Base-by-base conservation (phyloP, 2,329 filamentous ascomycete genomes). In the Dactylellina leptospora region DNA sequence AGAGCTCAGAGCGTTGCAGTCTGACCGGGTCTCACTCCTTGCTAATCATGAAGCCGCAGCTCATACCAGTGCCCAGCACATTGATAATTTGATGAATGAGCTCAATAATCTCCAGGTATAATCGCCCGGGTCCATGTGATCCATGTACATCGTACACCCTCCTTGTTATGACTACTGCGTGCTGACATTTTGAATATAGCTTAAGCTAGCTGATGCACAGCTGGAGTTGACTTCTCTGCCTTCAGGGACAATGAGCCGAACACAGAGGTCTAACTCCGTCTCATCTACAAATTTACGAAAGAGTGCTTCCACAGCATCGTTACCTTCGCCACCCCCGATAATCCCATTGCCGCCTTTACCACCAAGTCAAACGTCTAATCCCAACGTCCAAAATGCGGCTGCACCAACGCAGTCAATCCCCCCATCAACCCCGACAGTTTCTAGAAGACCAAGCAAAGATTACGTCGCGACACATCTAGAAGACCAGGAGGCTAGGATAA, bases 271-370 rank as follows among this genome's bases (percentile, higher is more conserved):
- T 55, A 85, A 87, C 79, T 88, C 87, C 9, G 76, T 76, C 18
- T 88, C 86, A 5, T 77, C 76, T 18, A 76, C 90, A 11, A 90
- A 89, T 75, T 85, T 95, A 44, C 90, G 91, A 78, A 97, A 96
- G 84, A 95, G 90, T 77, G 84, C 87, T 22, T 95, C 92, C 0
- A 89, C 93, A 48, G 85, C 87, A 10, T 95, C 92, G 2, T 83
- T 97, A 9, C 95, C 95, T 1, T 97, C 95, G 0, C 95, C 95
- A 25, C 95, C 95, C 3, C 95, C 95, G 0, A 92, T 92, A 0
- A 96, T 97, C 76, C 95, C 95, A n/a, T 86, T 99, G 30, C 95
- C 95, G 1, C 95, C 95, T 38, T 84, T 99, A 16, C 95, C 95
- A 2, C 53, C 68, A 4, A 38, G 13, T 16, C 68, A 72, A 28